phyloP scores from a whole-genome alignment of 2,329 filamentous ascomycete genomes.

The Trichoderma koningiopsis region DNA sequence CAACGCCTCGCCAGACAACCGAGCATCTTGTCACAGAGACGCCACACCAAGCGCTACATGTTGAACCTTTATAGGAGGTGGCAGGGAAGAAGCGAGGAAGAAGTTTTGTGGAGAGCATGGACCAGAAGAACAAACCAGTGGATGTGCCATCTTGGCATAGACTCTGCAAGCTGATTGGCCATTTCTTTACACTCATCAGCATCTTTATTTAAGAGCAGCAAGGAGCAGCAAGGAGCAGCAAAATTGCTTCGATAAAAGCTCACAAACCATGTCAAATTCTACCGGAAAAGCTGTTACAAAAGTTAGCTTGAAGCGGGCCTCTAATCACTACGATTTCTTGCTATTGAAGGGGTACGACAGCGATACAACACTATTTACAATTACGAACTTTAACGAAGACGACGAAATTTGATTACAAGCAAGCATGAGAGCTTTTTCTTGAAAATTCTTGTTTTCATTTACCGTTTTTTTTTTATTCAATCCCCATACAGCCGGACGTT shows the following conservation, averaged over 20 bases:
- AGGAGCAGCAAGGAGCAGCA: not conserved
- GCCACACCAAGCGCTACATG: not conserved
- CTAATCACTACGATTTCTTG: not conserved
- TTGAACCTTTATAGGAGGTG: not conserved
- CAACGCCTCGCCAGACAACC: not conserved
- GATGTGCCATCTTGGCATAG: not conserved
- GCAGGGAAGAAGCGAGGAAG: not conserved
- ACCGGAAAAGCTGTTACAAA: not conserved
- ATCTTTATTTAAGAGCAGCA: not conserved
- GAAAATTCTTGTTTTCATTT: not conserved
- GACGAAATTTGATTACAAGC: constrained; percentile 2
- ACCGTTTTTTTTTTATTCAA: not conserved
- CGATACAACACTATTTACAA: not conserved
- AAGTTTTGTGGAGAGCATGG: not conserved
- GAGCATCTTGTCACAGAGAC: not conserved
- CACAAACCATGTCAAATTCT: not conserved
- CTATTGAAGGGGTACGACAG: not conserved
- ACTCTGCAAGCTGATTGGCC: not conserved
- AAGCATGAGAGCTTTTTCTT: not conserved
- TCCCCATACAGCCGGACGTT: not conserved
- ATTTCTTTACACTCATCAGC: not conserved
- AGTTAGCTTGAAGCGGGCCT: not conserved
- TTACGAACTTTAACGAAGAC: constrained; percentile 19
- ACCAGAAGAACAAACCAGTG: not conserved
- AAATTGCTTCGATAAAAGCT: not conserved